Evolutionary conservation across 495 filamentous ascomycete species (phyloP), one percentile per base, ranked within the genome.

Genomic region (Arthonia radiata): DNA sequence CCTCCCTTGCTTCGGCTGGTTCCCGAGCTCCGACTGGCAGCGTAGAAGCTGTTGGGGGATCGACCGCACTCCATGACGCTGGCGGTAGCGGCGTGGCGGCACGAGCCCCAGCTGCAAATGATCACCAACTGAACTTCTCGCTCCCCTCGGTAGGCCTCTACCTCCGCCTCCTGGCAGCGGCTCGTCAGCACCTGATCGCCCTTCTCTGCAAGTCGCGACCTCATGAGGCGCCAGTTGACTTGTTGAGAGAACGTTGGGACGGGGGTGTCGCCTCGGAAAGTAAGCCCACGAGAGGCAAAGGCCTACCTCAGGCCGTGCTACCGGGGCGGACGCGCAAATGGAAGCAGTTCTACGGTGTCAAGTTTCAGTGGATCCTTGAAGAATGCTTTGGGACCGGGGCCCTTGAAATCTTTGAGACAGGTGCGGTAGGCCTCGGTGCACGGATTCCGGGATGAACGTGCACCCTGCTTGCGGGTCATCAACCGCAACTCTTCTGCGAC

Each of bases 371-470:
- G 75, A 57, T 73, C 7, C 37, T 89, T 10, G 71, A 65, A 19
- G 77, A 86, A 41, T 71, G 72, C 22, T 59, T 82, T 8, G 79
- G 79, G 1, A 59, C 67, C 2, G 80, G 80, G 5, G 35, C 77
- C n/a, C 53, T 86, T 16, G 80, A 90, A 46, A 46, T 78, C 4
- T 89, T 91, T 42, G 71, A 86, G 38, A 91, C 80, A 9, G 59
- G 72, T 15, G 82, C 67, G 40, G 73, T 89, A 11, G 79, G 80
- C 10, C 53, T 61, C 18, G 80, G 67, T 3, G 57, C 81, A 18
- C 57, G 79, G 29, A 54, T 48, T 8, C 34, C 31, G 19, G 11
- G 19, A 6, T 22, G 19, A 22, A n/a, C n/a, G n/a, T n/a, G n/a
- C n/a, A n/a, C n/a, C n/a, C n/a, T n/a, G n/a, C n/a, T n/a, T n/a